phyloP scores from a whole-genome alignment of 2,329 filamentous ascomycete species.

The Colletotrichum salicis region DNA sequence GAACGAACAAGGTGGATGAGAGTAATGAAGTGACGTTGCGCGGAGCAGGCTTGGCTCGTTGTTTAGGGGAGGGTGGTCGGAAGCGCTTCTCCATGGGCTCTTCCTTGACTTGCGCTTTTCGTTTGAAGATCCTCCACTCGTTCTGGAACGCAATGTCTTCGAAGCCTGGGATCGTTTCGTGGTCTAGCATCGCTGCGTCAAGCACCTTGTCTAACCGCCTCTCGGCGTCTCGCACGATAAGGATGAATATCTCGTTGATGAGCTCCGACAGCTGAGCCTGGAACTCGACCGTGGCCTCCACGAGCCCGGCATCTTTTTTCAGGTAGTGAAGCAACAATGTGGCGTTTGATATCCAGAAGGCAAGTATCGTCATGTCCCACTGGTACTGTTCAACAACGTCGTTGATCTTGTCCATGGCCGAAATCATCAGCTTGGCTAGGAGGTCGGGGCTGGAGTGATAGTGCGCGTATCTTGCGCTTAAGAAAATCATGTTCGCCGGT shows the following conservation, averaged over 20 bases:
- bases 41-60: slow-evolving; percentile 89
- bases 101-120: slow-evolving; percentile 88
- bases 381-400: slow-evolving; percentile 94
- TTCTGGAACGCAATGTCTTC: slow-evolving; percentile 98
- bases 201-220: slow-evolving; percentile 95
- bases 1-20: slow-evolving; percentile 94
- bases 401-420: slow-evolving; percentile 96
- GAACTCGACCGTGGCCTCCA: slow-evolving; percentile 66
- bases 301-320: slow-evolving; percentile 70
- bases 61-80: slow-evolving; percentile 91
- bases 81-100: slow-evolving; percentile 92
- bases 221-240: slow-evolving; percentile 96
- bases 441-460: slow-evolving; percentile 93
- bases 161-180: slow-evolving; percentile 97
- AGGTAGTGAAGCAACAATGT: slow-evolving; percentile 95
- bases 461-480: slow-evolving; percentile 94
- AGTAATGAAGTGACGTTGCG: slow-evolving; percentile 95
- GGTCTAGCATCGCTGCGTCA: slow-evolving; percentile 93
- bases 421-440: slow-evolving; percentile 80
- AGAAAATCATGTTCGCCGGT: slow-evolving; percentile 95
- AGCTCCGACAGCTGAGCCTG: slow-evolving; percentile 93
- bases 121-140: slow-evolving; percentile 97
- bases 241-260: slow-evolving; percentile 97
- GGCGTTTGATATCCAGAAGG: slow-evolving; percentile 98
- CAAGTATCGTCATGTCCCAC: slow-evolving; percentile 99